phyloP scores from a whole-genome alignment of 257 asterid genomes.

The Solanum peruvianum region DNA sequence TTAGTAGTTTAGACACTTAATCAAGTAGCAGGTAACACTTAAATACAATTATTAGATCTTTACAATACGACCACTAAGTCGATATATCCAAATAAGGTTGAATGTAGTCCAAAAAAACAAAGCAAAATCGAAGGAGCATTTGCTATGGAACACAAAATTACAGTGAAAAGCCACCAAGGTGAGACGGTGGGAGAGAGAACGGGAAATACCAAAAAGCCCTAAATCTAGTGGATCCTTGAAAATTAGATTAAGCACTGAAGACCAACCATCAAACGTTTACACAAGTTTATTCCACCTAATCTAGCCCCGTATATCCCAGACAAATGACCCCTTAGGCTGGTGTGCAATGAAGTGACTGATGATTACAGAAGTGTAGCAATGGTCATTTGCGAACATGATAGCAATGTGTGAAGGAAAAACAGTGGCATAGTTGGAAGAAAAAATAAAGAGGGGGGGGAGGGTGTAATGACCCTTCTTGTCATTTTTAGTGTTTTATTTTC shows the following conservation, averaged over 20 bases:
- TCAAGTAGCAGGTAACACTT: neutral
- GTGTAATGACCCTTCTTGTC: no score
- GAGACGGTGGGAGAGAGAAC: neutral
- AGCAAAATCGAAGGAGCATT: neutral
- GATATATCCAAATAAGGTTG: neutral
- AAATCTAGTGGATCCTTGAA: neutral
- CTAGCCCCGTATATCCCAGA: neutral
- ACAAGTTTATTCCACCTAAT: neutral
- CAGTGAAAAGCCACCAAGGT: neutral
- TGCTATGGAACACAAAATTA: neutral
- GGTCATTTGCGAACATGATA: neutral
- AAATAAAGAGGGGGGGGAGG: neutral
- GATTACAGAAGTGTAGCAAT: neutral
- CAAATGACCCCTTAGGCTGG: neutral
- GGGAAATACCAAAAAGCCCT: neutral
- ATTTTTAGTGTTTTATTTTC: no score
- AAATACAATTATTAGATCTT: neutral
- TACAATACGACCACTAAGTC: neutral
- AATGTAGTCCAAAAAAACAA: neutral
- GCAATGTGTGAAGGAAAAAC: neutral
- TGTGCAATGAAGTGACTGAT: neutral
- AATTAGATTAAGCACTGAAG: neutral
- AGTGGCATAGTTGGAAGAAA: neutral
- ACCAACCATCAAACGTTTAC: neutral
- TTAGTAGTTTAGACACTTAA: neutral